Evolutionary conservation across 257 asterid genomes (phyloP).

Genomic region (Linderniella brevidens): DNA sequence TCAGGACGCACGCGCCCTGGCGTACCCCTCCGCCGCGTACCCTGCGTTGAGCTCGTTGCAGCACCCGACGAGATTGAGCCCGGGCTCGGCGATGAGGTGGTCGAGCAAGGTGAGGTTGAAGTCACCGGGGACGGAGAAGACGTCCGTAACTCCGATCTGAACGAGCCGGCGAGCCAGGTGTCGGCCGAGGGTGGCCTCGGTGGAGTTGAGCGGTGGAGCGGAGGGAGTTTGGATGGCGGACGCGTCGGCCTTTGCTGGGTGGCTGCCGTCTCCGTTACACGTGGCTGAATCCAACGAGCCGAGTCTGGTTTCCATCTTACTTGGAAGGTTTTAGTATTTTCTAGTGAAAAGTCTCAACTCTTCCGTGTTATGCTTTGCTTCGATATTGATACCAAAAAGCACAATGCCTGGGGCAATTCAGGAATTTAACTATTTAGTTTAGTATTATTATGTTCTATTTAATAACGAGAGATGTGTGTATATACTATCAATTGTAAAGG

Average conservation of each 20-base stretch:
- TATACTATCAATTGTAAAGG: no score
- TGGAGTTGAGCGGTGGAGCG: constrained; percentile 15
- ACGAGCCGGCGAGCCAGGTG: constrained; percentile 85
- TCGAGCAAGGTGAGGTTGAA: constrained; percentile 63
- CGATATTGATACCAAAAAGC: no score
- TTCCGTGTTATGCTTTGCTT: no score
- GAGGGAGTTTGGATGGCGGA: constrained; percentile 20
- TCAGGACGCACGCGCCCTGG: constrained; percentile 74
- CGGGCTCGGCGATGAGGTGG: constrained; percentile 63
- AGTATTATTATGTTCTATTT: no score
- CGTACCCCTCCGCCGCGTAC: constrained; percentile 76
- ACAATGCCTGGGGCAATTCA: no score
- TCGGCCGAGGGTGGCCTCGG: constrained; percentile 64
- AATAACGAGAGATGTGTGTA: no score
- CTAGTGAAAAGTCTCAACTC: background rate
- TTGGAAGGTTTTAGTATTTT: background rate
- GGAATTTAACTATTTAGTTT: no score
- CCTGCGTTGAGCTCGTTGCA: constrained; percentile 90
- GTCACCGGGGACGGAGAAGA: constrained; percentile 72
- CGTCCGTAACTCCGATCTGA: constrained; percentile 46
- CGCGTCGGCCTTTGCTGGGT: constrained; percentile 26
- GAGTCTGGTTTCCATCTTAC: constrained; percentile 36
- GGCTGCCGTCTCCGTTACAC: constrained; percentile 21
- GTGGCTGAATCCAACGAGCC: constrained; percentile 32
- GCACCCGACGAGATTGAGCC: constrained; percentile 58